Evolutionary conservation across 1,284 basidiomycete species (phyloP).

Genomic region (Inonotus hispidus): DNA sequence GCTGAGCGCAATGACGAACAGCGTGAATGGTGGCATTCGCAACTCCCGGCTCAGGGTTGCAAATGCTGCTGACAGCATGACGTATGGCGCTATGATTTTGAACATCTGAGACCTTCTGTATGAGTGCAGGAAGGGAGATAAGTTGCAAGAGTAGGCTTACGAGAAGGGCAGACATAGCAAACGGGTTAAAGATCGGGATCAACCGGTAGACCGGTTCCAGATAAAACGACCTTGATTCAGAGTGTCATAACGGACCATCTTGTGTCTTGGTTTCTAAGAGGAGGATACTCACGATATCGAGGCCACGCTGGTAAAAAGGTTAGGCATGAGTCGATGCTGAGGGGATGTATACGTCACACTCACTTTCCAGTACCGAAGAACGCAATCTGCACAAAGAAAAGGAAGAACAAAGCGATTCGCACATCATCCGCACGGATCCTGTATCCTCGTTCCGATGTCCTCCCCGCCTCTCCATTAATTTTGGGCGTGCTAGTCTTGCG

Average conservation of each 20-base stretch:
- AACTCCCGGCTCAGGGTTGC: slow-evolving; percentile 63
- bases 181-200: slow-evolving; percentile 83
- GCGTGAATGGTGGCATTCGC: slow-evolving; percentile 66
- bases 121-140: neutral
- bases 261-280: neutral
- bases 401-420: slow-evolving; percentile 74
- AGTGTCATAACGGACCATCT: slow-evolving; percentile 11
- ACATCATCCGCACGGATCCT: slow-evolving; percentile 58
- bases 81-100: slow-evolving; percentile 79
- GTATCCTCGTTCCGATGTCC: slow-evolving; percentile 29
- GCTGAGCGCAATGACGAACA: slow-evolving; percentile 69
- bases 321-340: slow-evolving; percentile 3
- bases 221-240: slow-evolving; percentile 66
- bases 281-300: slow-evolving; percentile 65
- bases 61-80: slow-evolving; percentile 66
- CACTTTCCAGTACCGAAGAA: slow-evolving; percentile 89
- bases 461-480: slow-evolving; percentile 5
- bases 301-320: slow-evolving; percentile 56
- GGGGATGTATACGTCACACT: slow-evolving; percentile 29
- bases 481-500: slow-evolving; percentile 22
- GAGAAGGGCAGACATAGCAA: slow-evolving; percentile 73
- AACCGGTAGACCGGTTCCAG: slow-evolving; percentile 86
- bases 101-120: slow-evolving; percentile 49
- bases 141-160: slow-evolving; percentile 33
- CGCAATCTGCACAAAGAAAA: slow-evolving; percentile 84